Conservation (phyloP, 148 eudicot genomes). For the Suaeda aralocaspica region DNA sequence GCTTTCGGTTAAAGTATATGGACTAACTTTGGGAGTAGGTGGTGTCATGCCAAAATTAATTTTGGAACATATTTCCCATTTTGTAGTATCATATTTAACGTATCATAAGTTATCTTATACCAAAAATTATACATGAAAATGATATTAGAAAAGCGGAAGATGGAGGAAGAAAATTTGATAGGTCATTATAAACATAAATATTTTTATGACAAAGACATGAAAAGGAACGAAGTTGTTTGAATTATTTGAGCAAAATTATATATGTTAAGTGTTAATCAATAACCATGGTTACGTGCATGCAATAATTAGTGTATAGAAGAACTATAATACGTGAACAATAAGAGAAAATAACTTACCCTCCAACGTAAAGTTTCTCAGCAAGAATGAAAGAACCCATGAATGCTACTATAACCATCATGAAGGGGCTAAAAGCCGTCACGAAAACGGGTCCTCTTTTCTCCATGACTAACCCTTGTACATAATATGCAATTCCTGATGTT, state of each 20-base stretch:
- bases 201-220: background rate
- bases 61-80: background rate
- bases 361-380: constrained; percentile 80
- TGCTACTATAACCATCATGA: constrained; percentile 98
- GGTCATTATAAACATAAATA: too few species aligned
- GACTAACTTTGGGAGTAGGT: constrained; percentile 3
- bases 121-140: constrained; percentile 4
- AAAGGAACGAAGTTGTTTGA: too few species aligned
- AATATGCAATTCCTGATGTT: constrained; percentile 71
- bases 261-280: too few species aligned
- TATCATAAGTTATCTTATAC: background rate
- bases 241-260: too few species aligned
- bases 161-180: background rate
- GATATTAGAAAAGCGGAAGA: background rate
- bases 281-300: constrained; percentile 2
- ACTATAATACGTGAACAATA: background rate
- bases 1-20: constrained; percentile 21
- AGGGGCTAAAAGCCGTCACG: constrained; percentile 87
- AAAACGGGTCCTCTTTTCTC: constrained; percentile 91
- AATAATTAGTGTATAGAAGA: too few species aligned
- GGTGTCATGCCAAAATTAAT: background rate
- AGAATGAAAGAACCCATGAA: constrained; percentile 95
- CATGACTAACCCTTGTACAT: constrained; percentile 95
- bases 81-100: background rate
- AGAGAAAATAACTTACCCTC: constrained; percentile 33